Evolutionary conservation across 768 basidiomycete species (phyloP).

Genomic region (Boletus rufocinnamomeus): DNA sequence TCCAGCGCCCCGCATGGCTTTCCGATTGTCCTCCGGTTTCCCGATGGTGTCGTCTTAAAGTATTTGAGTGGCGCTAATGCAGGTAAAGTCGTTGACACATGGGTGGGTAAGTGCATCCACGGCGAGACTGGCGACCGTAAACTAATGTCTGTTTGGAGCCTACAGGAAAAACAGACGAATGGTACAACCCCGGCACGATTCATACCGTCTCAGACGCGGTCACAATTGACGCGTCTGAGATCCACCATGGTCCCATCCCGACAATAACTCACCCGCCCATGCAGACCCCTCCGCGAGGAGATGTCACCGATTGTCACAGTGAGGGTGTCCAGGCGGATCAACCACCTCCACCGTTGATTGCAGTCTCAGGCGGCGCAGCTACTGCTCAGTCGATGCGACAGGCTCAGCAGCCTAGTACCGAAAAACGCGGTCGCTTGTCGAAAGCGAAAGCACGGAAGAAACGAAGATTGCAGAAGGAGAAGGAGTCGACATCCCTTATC

Average conservation of each 20-base stretch:
- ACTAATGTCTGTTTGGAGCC: background rate
- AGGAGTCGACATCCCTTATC: background rate
- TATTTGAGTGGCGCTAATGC: slow-evolving; percentile 34
- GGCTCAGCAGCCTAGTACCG: background rate
- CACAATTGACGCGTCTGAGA: slow-evolving; percentile 9
- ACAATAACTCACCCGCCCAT: background rate
- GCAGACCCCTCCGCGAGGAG: background rate
- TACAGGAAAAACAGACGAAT: slow-evolving; percentile 26
- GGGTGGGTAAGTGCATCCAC: slow-evolving; percentile 36
- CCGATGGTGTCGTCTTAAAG: slow-evolving; percentile 44
- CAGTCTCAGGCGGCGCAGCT: background rate
- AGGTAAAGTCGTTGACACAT: slow-evolving; percentile 41
- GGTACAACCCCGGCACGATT: slow-evolving; percentile 24
- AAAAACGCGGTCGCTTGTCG: background rate
- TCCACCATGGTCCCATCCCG: background rate
- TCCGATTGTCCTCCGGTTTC: slow-evolving; percentile 45
- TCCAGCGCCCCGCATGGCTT: slow-evolving; percentile 35
- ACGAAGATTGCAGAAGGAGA: slow-evolving; percentile 16
- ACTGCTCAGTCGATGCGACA: slow-evolving; percentile 1
- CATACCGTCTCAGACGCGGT: slow-evolving; percentile 17
- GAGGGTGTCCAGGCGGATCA: background rate
- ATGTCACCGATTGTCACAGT: background rate
- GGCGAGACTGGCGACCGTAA: background rate
- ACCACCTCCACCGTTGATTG: background rate
- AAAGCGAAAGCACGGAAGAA: slow-evolving; percentile 18